These are phyloP conservation scores for Xylariaceae sp. DNA, from an alignment of 2,329 filamentous ascomycete species.

Conservation along the genomic window DNA sequence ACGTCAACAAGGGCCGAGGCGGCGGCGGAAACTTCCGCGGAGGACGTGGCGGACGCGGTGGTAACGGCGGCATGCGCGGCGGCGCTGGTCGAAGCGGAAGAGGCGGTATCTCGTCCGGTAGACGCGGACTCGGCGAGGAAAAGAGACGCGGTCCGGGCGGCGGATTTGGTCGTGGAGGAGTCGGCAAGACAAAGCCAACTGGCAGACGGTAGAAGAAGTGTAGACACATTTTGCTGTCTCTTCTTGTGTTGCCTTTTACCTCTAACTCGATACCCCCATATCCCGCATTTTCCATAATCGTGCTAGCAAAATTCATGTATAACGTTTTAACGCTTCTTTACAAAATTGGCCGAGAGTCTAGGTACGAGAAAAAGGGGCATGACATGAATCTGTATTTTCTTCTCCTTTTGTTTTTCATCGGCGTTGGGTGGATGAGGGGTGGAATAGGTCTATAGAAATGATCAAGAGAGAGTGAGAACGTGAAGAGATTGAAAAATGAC, in stretches of 20 bases:
- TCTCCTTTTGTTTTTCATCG: constrained; percentile 5
- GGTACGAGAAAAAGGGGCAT: neutral
- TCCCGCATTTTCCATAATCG: no score
- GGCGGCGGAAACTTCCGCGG: neutral
- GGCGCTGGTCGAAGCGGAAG: constrained; percentile 30
- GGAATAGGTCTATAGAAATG: neutral
- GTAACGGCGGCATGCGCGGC: constrained; percentile 22
- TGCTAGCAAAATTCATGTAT: no score
- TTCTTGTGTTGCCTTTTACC: neutral
- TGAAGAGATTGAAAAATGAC: no score
- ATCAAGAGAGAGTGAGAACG: neutral
- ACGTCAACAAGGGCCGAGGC: constrained; percentile 35
- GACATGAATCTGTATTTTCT: neutral
- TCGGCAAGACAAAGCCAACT: constrained; percentile 39
- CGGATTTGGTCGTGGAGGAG: constrained; percentile 31
- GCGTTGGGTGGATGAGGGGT: constrained; percentile 10
- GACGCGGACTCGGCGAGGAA: constrained; percentile 47
- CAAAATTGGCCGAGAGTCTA: no score
- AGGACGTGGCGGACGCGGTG: constrained; percentile 15
- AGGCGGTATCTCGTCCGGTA: constrained; percentile 40
- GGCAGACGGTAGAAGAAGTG: constrained; percentile 25
- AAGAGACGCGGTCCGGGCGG: constrained; percentile 40
- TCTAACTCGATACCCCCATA: constrained; percentile 19
- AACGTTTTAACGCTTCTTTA: no score
- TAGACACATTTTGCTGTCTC: neutral